Base-by-base conservation (phyloP, 768 basidiomycete species). In the Lentinula raphanica region DNA sequence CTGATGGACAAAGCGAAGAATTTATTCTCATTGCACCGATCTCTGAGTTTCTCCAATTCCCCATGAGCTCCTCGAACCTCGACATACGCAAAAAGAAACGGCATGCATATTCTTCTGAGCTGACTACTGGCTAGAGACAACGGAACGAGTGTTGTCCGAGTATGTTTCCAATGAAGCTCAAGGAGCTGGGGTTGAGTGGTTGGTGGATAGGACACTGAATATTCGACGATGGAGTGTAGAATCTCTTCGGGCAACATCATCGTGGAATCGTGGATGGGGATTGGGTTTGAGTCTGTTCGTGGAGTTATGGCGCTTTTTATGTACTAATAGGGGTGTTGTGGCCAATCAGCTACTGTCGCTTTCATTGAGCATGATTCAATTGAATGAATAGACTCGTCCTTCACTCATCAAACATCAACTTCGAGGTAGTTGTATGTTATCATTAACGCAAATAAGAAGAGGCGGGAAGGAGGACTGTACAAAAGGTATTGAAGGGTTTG, bases 81-180 rank as follows among this genome's bases (percentile, higher is more conserved):
- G 51, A 53, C 36, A 23, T 53, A 53, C 17, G 51, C 51, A 27
- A 53, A 53, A 21, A 53, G 51, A 28, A 53, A 38, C 9, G 51
- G 51, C 51, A 38, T 53, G 35, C 51, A 53, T 36, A 53, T 53
- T 53, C 51, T 53, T 39, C 51, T 35, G 3, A 53, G n/a, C 25
- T 53, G 51, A 25, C n/a, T n/a, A 25, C 21, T 53, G 51, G 12
- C 36, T 25, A 40, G 36, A 38, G 51, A 36, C 19, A 53, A 38
- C 4, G 51, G 28, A 36, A 53, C 21, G 28, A 53, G 51, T 27
- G 23, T 53, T 3, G 21, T 39, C 35, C 51, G 38, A 5, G 36
- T 19, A 15, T 53, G 36, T 38, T 35, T 36, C 51, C 51, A 53
- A n/a, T 53, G 51, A 39, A 28, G 36, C 17, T 53, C 21, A 9